A percentile compares a stretch with the other conserved stretches of the same genome.
Evolutionary conservation across 164 flowering plant genomes (phyloP).

Genomic region (Magnolia changhungtana): DNA sequence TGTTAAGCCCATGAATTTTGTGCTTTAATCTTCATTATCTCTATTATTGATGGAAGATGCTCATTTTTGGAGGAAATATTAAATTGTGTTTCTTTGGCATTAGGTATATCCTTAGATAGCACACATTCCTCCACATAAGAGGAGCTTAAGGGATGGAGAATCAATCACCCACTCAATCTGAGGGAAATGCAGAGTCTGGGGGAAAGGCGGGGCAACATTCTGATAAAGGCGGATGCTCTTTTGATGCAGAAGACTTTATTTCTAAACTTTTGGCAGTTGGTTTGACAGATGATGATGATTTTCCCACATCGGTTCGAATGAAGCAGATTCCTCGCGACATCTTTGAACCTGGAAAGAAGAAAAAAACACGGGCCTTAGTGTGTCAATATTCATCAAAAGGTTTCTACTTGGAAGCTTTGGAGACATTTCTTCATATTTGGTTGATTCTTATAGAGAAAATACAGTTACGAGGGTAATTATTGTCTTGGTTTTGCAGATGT

Average conservation of each 20-base stretch:
- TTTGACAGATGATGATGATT: constrained; percentile 22
- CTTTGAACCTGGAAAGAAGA: constrained; percentile 22
- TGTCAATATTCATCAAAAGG: constrained; percentile 19
- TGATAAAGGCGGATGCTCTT: constrained; percentile 10
- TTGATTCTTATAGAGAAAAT: no score
- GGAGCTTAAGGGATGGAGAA: constrained; percentile 20
- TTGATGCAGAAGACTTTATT: constrained; percentile 26
- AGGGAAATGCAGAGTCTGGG: constrained; percentile 14
- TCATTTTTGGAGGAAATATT: no score
- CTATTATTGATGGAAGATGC: no score
- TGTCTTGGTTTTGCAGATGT: no score
- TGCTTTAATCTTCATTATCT: no score
- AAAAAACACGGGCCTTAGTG: constrained; percentile 31
- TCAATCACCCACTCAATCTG: constrained; percentile 19
- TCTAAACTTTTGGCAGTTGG: constrained; percentile 34
- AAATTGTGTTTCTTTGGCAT: no score
- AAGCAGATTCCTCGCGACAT: constrained; percentile 29
- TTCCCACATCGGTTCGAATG: constrained; percentile 29
- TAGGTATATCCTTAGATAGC: constrained; percentile 6
- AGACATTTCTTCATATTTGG: no score
- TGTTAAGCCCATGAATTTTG: no score
- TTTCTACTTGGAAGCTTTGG: neutral
- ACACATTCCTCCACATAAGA: constrained; percentile 56
- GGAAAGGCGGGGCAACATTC: neutral
- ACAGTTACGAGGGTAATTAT: no score